These are phyloP conservation scores for Candida chauliodis DNA, from an alignment of 805 yeast species.

Conservation along the genomic window DNA sequence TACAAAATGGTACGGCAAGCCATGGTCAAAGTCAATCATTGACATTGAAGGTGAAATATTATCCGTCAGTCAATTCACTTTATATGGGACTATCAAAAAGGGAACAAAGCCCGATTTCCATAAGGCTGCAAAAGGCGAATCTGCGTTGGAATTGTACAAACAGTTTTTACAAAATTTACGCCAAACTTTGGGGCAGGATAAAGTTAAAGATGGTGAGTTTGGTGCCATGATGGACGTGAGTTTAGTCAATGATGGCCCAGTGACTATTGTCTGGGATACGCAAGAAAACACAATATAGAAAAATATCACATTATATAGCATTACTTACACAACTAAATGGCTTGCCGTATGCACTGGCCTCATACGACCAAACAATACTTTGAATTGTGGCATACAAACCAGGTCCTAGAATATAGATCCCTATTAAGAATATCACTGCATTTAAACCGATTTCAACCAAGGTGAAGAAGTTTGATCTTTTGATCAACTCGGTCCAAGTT, in stretches of 20 bases:
- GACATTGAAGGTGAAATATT: constrained; percentile 68
- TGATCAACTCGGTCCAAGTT: constrained; percentile 13
- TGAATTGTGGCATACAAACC: constrained; percentile 55
- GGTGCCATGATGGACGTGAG: constrained; percentile 98
- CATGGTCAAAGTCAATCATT: constrained; percentile 70
- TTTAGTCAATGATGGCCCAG: constrained; percentile 89
- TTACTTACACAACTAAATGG: constrained; percentile 48
- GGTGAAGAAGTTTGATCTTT: constrained; percentile 21
- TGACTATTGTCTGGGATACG: constrained; percentile 80
- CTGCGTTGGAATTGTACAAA: constrained; percentile 50
- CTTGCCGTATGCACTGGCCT: constrained; percentile 45
- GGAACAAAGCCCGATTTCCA: constrained; percentile 97
- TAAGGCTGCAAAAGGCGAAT: constrained; percentile 76
- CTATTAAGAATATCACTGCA: constrained; percentile 39
- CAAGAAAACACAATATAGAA: constrained; percentile 16
- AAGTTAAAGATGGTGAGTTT: constrained; percentile 83
- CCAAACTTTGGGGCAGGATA: constrained; percentile 46
- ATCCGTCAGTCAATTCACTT: constrained; percentile 90
- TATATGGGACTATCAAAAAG: constrained; percentile 79
- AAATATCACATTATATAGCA: constrained; percentile 14
- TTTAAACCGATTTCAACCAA: constrained; percentile 37
- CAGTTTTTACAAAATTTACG: constrained; percentile 47
- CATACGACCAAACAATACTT: constrained; percentile 51
- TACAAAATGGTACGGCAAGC: constrained; percentile 49
- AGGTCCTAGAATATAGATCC: constrained; percentile 56